A percentile compares a stretch with the other conserved stretches of the same genome.
phyloP scores from a whole-genome alignment of 1,139 yeast genomes.

The Kodamaea ohmeri region DNA sequence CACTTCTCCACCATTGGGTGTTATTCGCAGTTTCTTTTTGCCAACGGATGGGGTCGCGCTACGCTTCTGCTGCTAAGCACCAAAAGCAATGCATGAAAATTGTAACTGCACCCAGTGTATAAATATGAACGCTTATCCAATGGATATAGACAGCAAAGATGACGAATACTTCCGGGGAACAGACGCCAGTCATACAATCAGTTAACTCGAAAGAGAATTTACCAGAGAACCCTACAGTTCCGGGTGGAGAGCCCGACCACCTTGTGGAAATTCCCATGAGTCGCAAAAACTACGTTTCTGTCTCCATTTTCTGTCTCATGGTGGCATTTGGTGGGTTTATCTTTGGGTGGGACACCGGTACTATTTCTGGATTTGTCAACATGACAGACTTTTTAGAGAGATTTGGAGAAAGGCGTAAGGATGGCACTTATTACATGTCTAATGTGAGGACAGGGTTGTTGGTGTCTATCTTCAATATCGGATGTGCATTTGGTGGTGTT shows the following conservation, averaged over 20 bases:
- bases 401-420: constrained; percentile 41
- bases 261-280: neutral
- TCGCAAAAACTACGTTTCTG: constrained; percentile 20
- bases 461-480: constrained; percentile 64
- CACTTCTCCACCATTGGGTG: no score
- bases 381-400: constrained; percentile 48
- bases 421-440: constrained; percentile 34
- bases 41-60: no score
- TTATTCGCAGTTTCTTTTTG: no score
- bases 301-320: constrained; percentile 36
- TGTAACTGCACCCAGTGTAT: neutral
- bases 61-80: no score
- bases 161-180: constrained; percentile 24
- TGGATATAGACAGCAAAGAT: neutral
- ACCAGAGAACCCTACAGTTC: constrained; percentile 1
- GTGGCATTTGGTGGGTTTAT: constrained; percentile 66
- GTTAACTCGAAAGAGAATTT: constrained; percentile 27
- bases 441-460: constrained; percentile 53
- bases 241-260: neutral
- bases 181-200: constrained; percentile 34
- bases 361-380: constrained; percentile 65
- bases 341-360: constrained; percentile 76
- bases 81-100: no score
- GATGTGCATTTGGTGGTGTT: constrained; percentile 73
- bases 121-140: neutral